A percentile compares a stretch with the other conserved stretches of the same genome.
phyloP scores from a whole-genome alignment of 2,329 filamentous ascomycete genomes.

The Aspergillus glaucus region DNA sequence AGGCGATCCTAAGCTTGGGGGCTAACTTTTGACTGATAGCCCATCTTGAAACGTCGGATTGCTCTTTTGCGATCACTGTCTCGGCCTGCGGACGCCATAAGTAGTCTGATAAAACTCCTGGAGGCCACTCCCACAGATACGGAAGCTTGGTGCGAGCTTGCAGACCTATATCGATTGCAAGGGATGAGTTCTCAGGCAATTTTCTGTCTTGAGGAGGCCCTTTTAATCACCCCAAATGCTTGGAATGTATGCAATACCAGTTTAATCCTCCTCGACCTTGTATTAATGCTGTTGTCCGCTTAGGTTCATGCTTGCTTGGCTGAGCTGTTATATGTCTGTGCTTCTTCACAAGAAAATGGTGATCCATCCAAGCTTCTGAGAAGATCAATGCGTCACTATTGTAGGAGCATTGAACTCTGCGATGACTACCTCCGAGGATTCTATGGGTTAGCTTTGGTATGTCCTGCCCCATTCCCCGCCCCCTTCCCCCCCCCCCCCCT shows the following conservation, averaged over 20 bases:
- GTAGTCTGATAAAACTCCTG: constrained; percentile 66
- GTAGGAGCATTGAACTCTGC: constrained; percentile 85
- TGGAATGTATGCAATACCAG: constrained; percentile 67
- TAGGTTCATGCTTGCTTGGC: constrained; percentile 82
- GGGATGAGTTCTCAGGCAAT: constrained; percentile 76
- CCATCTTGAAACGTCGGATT: constrained; percentile 76
- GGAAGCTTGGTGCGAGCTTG: constrained; percentile 88
- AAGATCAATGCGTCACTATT: constrained; percentile 77
- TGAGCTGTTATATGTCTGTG: constrained; percentile 70
- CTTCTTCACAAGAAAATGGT: constrained; percentile 29
- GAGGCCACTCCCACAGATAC: constrained; percentile 82
- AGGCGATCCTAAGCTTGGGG: background rate
- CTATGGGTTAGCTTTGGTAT: constrained; percentile 79
- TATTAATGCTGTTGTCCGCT: background rate
- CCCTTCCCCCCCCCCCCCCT: too few species aligned
- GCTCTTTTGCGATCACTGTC: constrained; percentile 71
- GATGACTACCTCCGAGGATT: constrained; percentile 88
- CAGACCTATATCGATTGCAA: constrained; percentile 76
- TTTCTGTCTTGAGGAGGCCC: constrained; percentile 82
- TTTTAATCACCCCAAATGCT: constrained; percentile 80
- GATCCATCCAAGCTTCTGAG: constrained; percentile 48
- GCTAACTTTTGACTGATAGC: constrained; percentile 42
- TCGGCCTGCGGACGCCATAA: constrained; percentile 64
- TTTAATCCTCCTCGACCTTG: background rate
- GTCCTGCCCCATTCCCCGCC: constrained; percentile 15